These are phyloP conservation scores for Magnusiomyces suaveolens DNA, from an alignment of 1,139 yeast species.

Conservation along the genomic window DNA sequence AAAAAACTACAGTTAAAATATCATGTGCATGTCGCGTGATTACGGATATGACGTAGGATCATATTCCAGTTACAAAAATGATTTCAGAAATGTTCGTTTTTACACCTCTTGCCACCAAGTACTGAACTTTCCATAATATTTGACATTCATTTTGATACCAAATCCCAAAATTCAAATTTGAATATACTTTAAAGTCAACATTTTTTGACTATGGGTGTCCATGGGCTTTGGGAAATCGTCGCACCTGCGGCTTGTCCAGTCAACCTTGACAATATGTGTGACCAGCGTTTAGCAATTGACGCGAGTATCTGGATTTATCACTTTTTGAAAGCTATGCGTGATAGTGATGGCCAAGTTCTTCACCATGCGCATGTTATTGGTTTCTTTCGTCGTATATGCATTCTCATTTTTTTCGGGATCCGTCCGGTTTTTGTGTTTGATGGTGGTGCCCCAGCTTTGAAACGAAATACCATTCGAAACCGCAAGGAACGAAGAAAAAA, in stretches of 20 bases:
- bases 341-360: conserved; percentile 68
- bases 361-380: conserved; percentile 85
- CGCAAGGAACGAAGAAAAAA: conserved; percentile 70
- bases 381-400: conserved; percentile 87
- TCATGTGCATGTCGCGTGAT: neutral
- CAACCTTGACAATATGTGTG: conserved; percentile 65
- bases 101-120: neutral
- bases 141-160: neutral
- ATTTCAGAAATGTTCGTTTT: no score
- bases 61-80: neutral
- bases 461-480: conserved; percentile 61
- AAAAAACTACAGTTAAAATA: neutral
- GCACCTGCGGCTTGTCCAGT: conserved; percentile 91
- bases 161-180: neutral
- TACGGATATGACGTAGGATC: neutral
- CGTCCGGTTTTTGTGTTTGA: conserved; percentile 93
- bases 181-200: neutral
- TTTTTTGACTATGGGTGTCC: conserved; percentile 69
- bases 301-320: conserved; percentile 99
- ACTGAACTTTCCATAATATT: neutral
- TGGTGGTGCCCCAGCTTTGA: conserved; percentile 89
- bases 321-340: conserved; percentile 88
- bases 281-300: conserved; percentile 82
- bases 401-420: conserved; percentile 78
- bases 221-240: conserved; percentile 84